phyloP scores from a whole-genome alignment of 2,329 filamentous ascomycete species.

The Venturia aucupariae region DNA sequence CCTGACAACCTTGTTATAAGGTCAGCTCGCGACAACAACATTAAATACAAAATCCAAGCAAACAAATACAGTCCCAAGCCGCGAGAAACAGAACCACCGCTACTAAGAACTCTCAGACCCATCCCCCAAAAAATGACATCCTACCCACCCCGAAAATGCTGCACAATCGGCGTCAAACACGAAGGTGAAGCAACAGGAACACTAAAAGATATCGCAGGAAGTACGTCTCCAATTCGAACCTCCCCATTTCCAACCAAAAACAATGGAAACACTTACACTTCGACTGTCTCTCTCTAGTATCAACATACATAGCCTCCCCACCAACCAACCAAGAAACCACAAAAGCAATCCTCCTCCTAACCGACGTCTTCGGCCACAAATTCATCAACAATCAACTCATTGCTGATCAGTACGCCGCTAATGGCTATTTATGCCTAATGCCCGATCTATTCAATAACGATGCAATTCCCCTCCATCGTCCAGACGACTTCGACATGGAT shows the following conservation, averaged over 20 bases:
- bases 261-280: not conserved
- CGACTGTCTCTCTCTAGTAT: not conserved
- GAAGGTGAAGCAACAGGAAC: constrained; percentile 41
- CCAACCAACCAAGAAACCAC: not conserved
- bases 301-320: not conserved
- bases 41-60: no score
- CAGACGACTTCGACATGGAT: constrained; percentile 29
- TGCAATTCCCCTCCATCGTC: constrained; percentile 18
- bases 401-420: constrained; percentile 25
- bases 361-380: constrained; percentile 26
- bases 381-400: constrained; percentile 13
- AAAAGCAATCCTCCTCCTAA: constrained; percentile 23
- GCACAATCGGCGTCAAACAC: constrained; percentile 42
- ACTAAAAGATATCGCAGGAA: constrained; percentile 37
- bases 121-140: constrained; percentile 36
- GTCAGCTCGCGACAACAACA: not conserved
- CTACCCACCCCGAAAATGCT: constrained; percentile 39
- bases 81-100: no score
- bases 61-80: no score
- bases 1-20: not conserved
- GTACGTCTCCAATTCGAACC: constrained; percentile 21
- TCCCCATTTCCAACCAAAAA: not conserved
- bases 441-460: constrained; percentile 29
- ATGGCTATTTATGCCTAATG: constrained; percentile 24
- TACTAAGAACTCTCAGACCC: no score